Evolutionary conservation across 2,329 filamentous ascomycete genomes (phyloP).

Genomic region (Onygena corvina): DNA sequence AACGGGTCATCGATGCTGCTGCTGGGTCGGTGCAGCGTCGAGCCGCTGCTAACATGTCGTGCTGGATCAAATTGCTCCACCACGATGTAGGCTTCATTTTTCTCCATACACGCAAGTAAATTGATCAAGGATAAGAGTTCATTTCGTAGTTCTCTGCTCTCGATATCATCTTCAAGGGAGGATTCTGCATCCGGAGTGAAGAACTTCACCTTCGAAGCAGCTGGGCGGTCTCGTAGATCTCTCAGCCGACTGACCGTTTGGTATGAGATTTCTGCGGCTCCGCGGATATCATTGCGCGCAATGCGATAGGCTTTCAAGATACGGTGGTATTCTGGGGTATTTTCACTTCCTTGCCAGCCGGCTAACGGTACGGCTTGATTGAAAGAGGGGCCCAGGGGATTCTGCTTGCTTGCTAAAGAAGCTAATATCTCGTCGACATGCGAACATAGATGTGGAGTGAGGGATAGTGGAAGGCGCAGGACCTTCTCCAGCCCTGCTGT

Average conservation of each 20-base stretch:
- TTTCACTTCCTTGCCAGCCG: constrained; percentile 18
- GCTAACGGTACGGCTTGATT: neutral
- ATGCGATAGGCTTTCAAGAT: constrained; percentile 88
- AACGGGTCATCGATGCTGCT: constrained; percentile 4
- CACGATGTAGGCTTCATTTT: constrained; percentile 64
- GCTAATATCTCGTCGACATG: constrained; percentile 68
- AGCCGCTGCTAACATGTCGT: constrained; percentile 32
- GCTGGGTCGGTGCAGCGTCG: neutral
- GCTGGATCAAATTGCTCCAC: constrained; percentile 34
- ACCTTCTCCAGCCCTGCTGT: constrained; percentile 44
- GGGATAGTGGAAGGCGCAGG: constrained; percentile 58
- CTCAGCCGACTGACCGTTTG: constrained; percentile 44
- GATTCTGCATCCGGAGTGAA: constrained; percentile 24
- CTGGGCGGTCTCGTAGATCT: constrained; percentile 24
- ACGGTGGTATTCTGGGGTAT: constrained; percentile 62
- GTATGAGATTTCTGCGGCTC: constrained; percentile 49
- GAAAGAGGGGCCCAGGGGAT: constrained; percentile 40
- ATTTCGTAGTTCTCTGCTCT: constrained; percentile 46
- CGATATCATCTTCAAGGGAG: constrained; percentile 26
- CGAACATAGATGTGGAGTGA: constrained; percentile 54
- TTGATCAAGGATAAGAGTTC: constrained; percentile 91
- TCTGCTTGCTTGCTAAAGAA: constrained; percentile 56
- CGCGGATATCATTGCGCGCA: constrained; percentile 72
- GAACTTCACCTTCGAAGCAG: constrained; percentile 23
- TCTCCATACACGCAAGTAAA: constrained; percentile 70